phyloP scores from a whole-genome alignment of 768 basidiomycete species.

The Boletus edulis region DNA sequence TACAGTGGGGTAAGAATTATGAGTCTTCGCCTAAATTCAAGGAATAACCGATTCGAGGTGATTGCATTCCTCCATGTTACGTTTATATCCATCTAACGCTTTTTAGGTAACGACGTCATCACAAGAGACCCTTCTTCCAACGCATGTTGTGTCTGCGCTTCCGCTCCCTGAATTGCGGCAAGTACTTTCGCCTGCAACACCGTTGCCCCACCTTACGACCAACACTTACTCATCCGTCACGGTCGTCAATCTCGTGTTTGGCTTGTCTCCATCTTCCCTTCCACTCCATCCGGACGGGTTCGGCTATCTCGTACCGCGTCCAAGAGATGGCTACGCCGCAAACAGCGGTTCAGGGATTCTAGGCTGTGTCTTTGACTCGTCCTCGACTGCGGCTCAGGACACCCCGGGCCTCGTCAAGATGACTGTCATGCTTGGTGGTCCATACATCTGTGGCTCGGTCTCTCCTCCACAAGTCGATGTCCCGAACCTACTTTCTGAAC shows the following conservation, averaged over 20 bases:
- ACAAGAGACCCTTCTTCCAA: slow-evolving; percentile 38
- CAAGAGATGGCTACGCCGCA: slow-evolving; percentile 49
- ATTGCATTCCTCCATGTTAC: slow-evolving; percentile 1
- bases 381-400: slow-evolving; percentile 64
- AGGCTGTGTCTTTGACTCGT: slow-evolving; percentile 90
- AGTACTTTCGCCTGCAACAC: slow-evolving; percentile 38
- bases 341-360: slow-evolving; percentile 51
- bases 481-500: slow-evolving; percentile 24
- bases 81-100: not conserved
- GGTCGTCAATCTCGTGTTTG: slow-evolving; percentile 89
- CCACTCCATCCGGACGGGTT: slow-evolving; percentile 82
- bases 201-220: slow-evolving; percentile 62
- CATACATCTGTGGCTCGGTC: slow-evolving; percentile 39
- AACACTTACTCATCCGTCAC: slow-evolving; percentile 79
- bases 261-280: slow-evolving; percentile 36
- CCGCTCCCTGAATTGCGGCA: slow-evolving; percentile 54
- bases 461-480: slow-evolving; percentile 24
- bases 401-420: slow-evolving; percentile 59
- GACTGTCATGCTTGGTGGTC: slow-evolving; percentile 90
- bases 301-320: slow-evolving; percentile 90
- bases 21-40: slow-evolving; percentile 31
- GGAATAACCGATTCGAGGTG: slow-evolving; percentile 47
- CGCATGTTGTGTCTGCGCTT: slow-evolving; percentile 77
- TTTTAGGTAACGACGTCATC: slow-evolving; percentile 34
- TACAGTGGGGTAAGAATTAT: slow-evolving; percentile 40